phyloP scores from a whole-genome alignment of 805 yeast species.

The Tanozyma kutaoensis region DNA sequence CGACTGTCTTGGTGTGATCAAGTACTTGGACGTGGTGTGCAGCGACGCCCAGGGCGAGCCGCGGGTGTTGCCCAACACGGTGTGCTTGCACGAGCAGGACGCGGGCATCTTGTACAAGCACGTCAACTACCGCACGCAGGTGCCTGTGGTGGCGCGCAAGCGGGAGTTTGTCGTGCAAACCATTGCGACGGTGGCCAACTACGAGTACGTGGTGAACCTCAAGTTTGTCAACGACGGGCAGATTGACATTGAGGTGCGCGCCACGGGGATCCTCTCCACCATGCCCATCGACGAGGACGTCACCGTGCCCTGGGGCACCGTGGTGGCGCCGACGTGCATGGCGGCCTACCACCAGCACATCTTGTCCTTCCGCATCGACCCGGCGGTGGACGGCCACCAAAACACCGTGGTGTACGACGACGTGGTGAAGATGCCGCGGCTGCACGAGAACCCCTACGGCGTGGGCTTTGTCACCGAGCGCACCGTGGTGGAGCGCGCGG shows the following conservation, averaged over 20 bases:
- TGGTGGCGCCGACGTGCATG: slow-evolving; percentile 67
- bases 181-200: slow-evolving; percentile 75
- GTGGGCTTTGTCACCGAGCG: slow-evolving; percentile 58
- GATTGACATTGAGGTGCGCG: slow-evolving; percentile 66
- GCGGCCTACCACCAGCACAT: slow-evolving; percentile 82
- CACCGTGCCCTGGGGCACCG: slow-evolving; percentile 61
- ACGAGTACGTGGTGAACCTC: slow-evolving; percentile 64
- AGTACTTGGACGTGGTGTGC: slow-evolving; percentile 54
- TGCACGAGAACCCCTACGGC: slow-evolving; percentile 48
- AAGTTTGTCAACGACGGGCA: slow-evolving; percentile 70
- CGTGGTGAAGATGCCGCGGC: slow-evolving; percentile 43
- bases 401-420: slow-evolving; percentile 66
- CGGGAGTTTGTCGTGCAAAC: slow-evolving; percentile 72
- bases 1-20: slow-evolving; percentile 71
- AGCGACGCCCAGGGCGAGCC: slow-evolving; percentile 50
- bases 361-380: slow-evolving; percentile 67
- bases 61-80: slow-evolving; percentile 48
- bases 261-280: slow-evolving; percentile 78
- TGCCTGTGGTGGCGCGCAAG: slow-evolving; percentile 63
- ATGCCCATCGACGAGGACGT: slow-evolving; percentile 66
- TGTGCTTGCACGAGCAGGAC: slow-evolving; percentile 75
- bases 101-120: slow-evolving; percentile 69
- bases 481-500: slow-evolving; percentile 55
- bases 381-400: slow-evolving; percentile 70
- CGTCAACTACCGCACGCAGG: slow-evolving; percentile 61